Evolutionary conservation across 1,284 basidiomycete genomes (phyloP), one percentile per base, ranked within the genome.

Genomic region (Athelia sp.): DNA sequence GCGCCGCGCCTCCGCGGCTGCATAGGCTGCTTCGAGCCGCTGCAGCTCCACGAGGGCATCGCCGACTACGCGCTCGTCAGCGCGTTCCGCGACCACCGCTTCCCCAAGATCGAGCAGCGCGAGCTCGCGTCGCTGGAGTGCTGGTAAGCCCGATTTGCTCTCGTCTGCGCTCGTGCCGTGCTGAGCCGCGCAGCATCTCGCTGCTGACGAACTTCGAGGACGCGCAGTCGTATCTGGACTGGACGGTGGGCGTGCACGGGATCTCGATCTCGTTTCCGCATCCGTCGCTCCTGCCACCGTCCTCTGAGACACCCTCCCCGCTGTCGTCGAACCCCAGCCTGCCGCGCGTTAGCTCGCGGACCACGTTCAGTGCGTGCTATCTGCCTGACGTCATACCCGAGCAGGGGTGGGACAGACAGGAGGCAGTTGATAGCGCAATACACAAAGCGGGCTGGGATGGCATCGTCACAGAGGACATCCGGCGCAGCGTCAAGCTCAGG

Each of bases 171-270:
- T 21, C 9, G 24, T 21, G 22, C 4, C n/a, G n/a, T 44, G 44
- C 31, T n/a, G n/a, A n/a, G n/a, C n/a, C n/a, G n/a, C 52, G 51
- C 62, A 92, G 93, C 47, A 78, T 99, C 48, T 98, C 94, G 26
- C 78, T 99, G 55, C 79, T 99, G 50, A 98, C 93, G 15, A 81
- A 94, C 57, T 98, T 98, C 63, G 93, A 95, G 68, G 81, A 90
- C 59, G 92, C 86, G 49, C 64, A 76, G 19, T 82, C 87, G 35
- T 94, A 96, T 60, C 81, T 96, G 47, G 92, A 94, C 68, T 99
- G 96, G 96, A 85, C 83, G 8, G 68, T 96, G 53, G 96, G 95
- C 52, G 78, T 80, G 2, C 96, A 99, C 68, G 96, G 96, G 45
- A 95, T 98, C 65, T 82, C 89, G 65, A 89, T 99, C 55, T 79